Conservation (phyloP, 2,329 filamentous ascomycete species). For the Fusarium sp. region DNA sequence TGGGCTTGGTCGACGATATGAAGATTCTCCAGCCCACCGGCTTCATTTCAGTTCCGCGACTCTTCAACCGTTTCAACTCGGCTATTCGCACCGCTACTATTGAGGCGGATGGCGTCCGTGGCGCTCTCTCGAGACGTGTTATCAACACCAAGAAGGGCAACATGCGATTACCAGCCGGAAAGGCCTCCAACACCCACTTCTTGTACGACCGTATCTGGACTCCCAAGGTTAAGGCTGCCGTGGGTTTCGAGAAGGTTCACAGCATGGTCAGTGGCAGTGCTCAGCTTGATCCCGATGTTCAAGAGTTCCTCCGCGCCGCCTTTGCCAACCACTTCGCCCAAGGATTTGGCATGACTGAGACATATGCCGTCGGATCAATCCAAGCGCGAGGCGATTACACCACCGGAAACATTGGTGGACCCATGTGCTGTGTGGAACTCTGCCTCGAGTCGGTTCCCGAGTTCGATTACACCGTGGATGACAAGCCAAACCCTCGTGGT, state of each 20-base stretch:
- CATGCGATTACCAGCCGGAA: slow-evolving; percentile 78
- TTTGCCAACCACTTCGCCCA: slow-evolving; percentile 86
- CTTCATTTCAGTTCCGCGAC: slow-evolving; percentile 90
- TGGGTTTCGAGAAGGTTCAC: slow-evolving; percentile 82
- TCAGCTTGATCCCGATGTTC: slow-evolving; percentile 88
- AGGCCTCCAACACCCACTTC: slow-evolving; percentile 84
- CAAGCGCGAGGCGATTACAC: slow-evolving; percentile 81
- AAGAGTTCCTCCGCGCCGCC: slow-evolving; percentile 88
- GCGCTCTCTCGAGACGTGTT: slow-evolving; percentile 84
- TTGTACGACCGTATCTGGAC: slow-evolving; percentile 92
- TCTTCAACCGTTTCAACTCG: slow-evolving; percentile 91
- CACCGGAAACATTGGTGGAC: slow-evolving; percentile 85
- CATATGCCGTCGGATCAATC: slow-evolving; percentile 82
- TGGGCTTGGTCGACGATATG: slow-evolving; percentile 90
- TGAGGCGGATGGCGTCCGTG: slow-evolving; percentile 84
- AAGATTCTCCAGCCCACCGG: slow-evolving; percentile 87
- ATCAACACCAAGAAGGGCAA: slow-evolving; percentile 85
- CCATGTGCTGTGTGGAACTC: slow-evolving; percentile 77
- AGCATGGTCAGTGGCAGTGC: slow-evolving; percentile 91
- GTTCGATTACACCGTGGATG: slow-evolving; percentile 90
- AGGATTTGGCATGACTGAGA: slow-evolving; percentile 95
- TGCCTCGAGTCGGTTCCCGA: slow-evolving; percentile 92
- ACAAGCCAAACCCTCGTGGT: slow-evolving; percentile 91
- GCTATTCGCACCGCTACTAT: slow-evolving; percentile 86
- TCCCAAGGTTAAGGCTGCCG: slow-evolving; percentile 85